phyloP scores from a whole-genome alignment of 768 basidiomycete species.

The Neoboletus magnificus region DNA sequence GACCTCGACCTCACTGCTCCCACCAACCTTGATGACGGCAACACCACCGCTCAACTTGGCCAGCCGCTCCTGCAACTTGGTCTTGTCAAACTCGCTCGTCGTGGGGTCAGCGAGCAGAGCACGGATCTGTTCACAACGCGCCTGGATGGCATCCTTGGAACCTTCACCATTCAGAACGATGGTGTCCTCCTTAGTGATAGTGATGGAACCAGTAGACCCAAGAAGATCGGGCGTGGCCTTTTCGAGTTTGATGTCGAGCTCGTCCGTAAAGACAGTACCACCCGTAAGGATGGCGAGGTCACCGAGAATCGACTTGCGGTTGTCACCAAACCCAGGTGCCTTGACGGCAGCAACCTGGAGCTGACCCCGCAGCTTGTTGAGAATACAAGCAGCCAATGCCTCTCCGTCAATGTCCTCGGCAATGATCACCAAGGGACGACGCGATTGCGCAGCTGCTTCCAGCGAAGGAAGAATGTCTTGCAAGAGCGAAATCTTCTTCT shows the following conservation, averaged over 20 bases:
- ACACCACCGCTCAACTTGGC: constrained; percentile 96
- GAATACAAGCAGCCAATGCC: constrained; percentile 94
- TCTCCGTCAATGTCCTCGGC: constrained; percentile 98
- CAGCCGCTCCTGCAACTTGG: constrained; percentile 94
- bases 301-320: constrained; percentile 97
- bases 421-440: constrained; percentile 93
- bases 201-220: constrained; percentile 42
- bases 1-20: constrained; percentile 91
- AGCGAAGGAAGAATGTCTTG: constrained; percentile 95
- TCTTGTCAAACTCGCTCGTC: constrained; percentile 91
- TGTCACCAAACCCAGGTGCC: constrained; percentile 98
- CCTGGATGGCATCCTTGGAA: constrained; percentile 83
- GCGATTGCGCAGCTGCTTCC: constrained; percentile 72
- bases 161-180: constrained; percentile 94
- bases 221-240: constrained; percentile 48
- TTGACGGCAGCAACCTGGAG: constrained; percentile 93
- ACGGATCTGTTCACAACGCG: constrained; percentile 95
- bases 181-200: constrained; percentile 97
- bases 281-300: constrained; percentile 97
- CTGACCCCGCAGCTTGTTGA: constrained; percentile 99
- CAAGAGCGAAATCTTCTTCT: constrained; percentile 96
- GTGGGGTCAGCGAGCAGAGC: constrained; percentile 73
- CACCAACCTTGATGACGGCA: constrained; percentile 98
- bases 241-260: constrained; percentile 97
- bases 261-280: constrained; percentile 95